Evolutionary conservation across 2,329 filamentous ascomycete species (phyloP), one percentile per base, ranked within the genome.

Genomic region (Exophiala sp.): DNA sequence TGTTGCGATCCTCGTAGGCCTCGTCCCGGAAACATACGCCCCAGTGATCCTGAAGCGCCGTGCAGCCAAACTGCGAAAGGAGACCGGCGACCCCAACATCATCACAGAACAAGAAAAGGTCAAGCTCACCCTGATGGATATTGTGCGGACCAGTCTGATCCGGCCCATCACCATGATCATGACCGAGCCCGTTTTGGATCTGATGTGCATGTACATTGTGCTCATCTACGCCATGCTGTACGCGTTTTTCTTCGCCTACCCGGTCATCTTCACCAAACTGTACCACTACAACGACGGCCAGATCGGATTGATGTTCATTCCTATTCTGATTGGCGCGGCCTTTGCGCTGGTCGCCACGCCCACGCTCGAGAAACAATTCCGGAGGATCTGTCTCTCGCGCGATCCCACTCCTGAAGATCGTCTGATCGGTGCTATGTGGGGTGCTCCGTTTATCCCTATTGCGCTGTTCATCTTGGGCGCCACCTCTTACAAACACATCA

Each of bases 301-400:
- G 22, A 89, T 86, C 0, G 88, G 88, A 41, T 74, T 94, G 13
- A 91, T 91, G 84, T 94, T 93, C 67, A 89, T 93, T 55, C 86
- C 86, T 1, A 67, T 93, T 39, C 86, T 87, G 8, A 71, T 91
- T 18, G 87, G 87, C 43, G 86, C 80, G 49, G 81, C 78, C 13
- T 83, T 80, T 58, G 71, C 67, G 23, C 44, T 81, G 9, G 79
- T 82, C 50, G 82, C 83, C 61, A 80, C 82, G 63, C 77, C 78
- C 0, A 70, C 82, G 14, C 66, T 83, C 16, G 82, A 82, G 59
- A 83, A 83, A 58, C 70, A 83, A 10, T 80, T 78, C 47, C 19
- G n/a, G 35, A 37, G 19, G 10, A 45, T 91, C n/a, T 37, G 34
- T 19, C 43, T 41, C 19, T 9, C 38, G 5, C 38, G 38, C 8